Evolutionary conservation across 495 filamentous ascomycete genomes (phyloP), one percentile per base, ranked within the genome.

Genomic region (Rhizodiscina lignyota): DNA sequence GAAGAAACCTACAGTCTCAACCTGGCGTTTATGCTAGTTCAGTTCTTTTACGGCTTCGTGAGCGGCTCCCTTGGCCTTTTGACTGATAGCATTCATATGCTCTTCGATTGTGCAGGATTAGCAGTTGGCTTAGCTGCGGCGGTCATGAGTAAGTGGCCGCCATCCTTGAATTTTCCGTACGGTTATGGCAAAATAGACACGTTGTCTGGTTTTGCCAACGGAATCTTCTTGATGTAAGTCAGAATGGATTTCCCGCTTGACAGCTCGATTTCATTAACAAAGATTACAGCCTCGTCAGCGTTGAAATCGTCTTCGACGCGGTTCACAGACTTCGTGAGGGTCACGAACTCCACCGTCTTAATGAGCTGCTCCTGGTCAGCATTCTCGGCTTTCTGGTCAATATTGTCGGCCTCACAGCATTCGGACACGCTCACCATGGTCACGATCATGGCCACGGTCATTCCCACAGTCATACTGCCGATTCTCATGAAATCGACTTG

Each of bases 41-140:
- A 99, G 50, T 77, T 87, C 15, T 80, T 82, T 21, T 99, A 99
- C 50, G 89, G 89, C 21, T 85, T 89, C 44, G 51, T 83, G 10
- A 94, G 85, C 4, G 85, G 89, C 36, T 96, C 91, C 1, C 66
- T 99, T 4, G 89, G 89, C 1, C 66, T 99, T 2, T 73, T 99
- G 3, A 93, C 83, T 45, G 89, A 99, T 55, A 94, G 83, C 49
- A 91, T 99, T 41, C 89, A 99, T 56, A 99, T 99, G 89, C 91
- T 99, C 51, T 99, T 99, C 43, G 89, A 99, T 54, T 99, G 89
- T 44, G 68, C 94, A 11, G 89, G 89, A 15, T 67, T 99, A 16
- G 76, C 79, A 1, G 82, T 96, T 12, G 89, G 89, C 11, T 67
- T 99, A 5, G 83, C 83, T 45, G 89, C 89, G n/a, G 78, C 91